Conservation (phyloP, 768 basidiomycete species). For the Galerina sulciceps region DNA sequence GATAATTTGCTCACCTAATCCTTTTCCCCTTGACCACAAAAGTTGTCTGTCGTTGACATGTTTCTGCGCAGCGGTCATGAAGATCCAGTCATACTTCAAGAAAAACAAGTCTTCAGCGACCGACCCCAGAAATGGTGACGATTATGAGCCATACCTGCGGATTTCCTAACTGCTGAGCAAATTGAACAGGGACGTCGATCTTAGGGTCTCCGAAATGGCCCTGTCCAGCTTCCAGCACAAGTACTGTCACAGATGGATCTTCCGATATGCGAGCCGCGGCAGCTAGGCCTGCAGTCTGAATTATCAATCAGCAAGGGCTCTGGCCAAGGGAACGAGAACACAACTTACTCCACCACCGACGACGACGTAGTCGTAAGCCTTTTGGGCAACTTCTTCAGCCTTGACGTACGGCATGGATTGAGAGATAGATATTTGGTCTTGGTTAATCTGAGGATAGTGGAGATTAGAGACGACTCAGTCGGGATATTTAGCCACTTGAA, state of each 20-base stretch:
- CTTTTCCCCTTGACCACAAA: conserved; percentile 34
- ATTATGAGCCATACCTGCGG: background rate
- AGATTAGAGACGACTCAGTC: too few species aligned
- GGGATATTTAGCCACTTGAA: too few species aligned
- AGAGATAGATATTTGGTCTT: too few species aligned
- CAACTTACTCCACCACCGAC: conserved; percentile 8
- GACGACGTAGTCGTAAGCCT: conserved; percentile 4
- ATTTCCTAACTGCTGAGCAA: conserved; percentile 1
- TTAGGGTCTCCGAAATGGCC: background rate
- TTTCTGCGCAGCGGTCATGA: conserved; percentile 32
- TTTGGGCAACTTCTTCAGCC: background rate
- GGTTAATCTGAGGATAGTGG: too few species aligned
- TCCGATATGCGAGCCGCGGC: conserved; percentile 4
- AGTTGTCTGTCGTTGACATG: conserved; percentile 27
- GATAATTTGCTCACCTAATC: conserved; percentile 26
- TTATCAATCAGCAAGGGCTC: background rate
- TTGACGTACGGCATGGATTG: conserved; percentile 11
- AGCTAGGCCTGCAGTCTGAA: conserved; percentile 9
- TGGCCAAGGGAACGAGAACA: background rate
- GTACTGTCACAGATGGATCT: background rate
- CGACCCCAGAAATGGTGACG: background rate
- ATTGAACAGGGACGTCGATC: conserved; percentile 4
- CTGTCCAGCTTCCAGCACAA: background rate
- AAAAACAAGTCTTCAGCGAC: conserved; percentile 14
- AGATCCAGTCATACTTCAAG: conserved; percentile 39